Conservation (phyloP, 495 filamentous ascomycete genomes). For the Rhizodiscina lignyota region DNA sequence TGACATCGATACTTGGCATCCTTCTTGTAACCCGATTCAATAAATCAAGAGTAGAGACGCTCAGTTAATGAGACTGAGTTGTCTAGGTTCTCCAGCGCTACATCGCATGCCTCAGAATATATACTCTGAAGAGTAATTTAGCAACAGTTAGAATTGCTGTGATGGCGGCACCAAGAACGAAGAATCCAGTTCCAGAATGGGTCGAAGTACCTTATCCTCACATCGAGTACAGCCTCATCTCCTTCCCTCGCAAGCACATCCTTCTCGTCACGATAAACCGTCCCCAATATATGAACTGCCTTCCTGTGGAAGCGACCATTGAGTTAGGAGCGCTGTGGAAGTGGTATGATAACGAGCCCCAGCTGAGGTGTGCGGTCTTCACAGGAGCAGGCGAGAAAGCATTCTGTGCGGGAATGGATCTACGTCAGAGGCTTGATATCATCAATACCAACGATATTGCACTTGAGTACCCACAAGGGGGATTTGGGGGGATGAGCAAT, state of each 20-base stretch:
- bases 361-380: constrained; percentile 14
- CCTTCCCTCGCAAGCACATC: constrained; percentile 15
- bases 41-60: too few relatives aligned
- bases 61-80: too few relatives aligned
- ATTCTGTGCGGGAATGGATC: constrained; percentile 17
- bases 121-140: too few relatives aligned
- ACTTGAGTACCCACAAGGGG: constrained; percentile 5
- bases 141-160: too few relatives aligned
- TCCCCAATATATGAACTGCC: constrained; percentile 14
- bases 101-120: too few relatives aligned
- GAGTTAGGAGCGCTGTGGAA: constrained; percentile 16
- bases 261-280: constrained; percentile 18
- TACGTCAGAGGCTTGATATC: constrained; percentile 11
- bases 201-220: constrained; percentile 12
- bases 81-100: too few relatives aligned
- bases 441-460: constrained; percentile 5
- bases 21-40: too few relatives aligned
- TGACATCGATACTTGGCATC: too few relatives aligned
- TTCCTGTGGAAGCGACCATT: constrained; percentile 12
- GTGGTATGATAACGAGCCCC: constrained; percentile 16
- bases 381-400: constrained; percentile 13
- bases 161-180: constrained; percentile 12
- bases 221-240: constrained; percentile 11
- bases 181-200: constrained; percentile 10
- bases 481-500: constrained; percentile 9